Conservation (phyloP, 306 rosid genomes). For the Cicer bijugum region DNA sequence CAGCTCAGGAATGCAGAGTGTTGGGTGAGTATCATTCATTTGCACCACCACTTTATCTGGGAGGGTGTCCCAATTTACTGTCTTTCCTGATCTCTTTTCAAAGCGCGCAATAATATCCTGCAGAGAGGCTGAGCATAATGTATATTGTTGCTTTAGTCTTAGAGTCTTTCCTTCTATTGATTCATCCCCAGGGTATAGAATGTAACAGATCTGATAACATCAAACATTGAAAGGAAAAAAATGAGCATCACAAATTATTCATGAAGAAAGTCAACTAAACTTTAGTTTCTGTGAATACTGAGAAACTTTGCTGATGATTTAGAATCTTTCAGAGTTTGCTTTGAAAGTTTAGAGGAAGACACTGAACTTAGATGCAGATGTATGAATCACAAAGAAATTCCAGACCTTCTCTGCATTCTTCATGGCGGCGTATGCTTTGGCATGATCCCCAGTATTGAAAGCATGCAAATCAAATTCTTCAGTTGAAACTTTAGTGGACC, state of each 20-base stretch:
- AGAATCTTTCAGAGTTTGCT: conserved; percentile 11
- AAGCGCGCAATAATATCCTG: conserved; percentile 83
- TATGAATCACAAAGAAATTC: conserved; percentile 1
- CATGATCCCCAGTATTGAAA: conserved; percentile 83
- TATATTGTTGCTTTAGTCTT: conserved; percentile 89
- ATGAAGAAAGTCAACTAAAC: conserved; percentile 11
- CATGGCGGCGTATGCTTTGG: conserved; percentile 70
- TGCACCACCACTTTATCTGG: conserved; percentile 81
- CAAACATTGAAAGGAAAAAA: conserved; percentile 34
- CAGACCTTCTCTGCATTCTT: conserved; percentile 86
- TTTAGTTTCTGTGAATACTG: conserved; percentile 6
- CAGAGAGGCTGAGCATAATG: conserved; percentile 88
- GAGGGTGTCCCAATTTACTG: conserved; percentile 71
- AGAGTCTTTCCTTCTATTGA: conserved; percentile 77
- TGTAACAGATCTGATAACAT: conserved; percentile 67
- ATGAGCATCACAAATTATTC: conserved; percentile 25
- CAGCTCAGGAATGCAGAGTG: conserved; percentile 90
- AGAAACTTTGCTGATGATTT: conserved; percentile 11
- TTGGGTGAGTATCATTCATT: conserved; percentile 97
- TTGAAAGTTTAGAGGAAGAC: conserved; percentile 9
- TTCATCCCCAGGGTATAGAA: conserved; percentile 87
- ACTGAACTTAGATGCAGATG: not conserved
- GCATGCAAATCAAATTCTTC: conserved; percentile 75
- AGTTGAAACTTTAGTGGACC: conserved; percentile 84
- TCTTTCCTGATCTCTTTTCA: conserved; percentile 67